Conservation (phyloP, 768 basidiomycete species). For the Fistulinella prunicolor region DNA sequence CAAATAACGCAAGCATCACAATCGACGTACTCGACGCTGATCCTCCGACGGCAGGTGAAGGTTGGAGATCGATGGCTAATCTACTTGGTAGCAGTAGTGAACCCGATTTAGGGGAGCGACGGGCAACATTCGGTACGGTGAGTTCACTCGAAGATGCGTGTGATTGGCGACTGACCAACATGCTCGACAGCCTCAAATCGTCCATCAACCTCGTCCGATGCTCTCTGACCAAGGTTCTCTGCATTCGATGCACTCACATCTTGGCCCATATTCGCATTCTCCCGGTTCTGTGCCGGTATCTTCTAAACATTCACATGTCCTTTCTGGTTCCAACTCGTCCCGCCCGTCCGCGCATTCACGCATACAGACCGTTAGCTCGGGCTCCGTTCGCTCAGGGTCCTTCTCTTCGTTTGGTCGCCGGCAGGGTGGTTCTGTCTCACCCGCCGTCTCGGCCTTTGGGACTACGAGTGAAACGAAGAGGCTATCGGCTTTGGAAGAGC, state of each 20-base stretch:
- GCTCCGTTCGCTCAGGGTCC: constrained; percentile 47
- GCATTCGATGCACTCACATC: constrained; percentile 58
- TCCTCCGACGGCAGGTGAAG: constrained; percentile 58
- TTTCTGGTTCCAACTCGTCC: constrained; percentile 54
- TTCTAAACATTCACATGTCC: constrained; percentile 39
- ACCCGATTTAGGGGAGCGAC: constrained; percentile 32
- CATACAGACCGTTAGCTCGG: constrained; percentile 34
- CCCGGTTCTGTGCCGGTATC: constrained; percentile 56
- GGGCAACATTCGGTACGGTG: constrained; percentile 65
- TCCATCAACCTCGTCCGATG: constrained; percentile 39
- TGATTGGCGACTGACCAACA: constrained; percentile 12
- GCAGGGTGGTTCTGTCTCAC: constrained; percentile 38
- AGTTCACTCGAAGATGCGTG: constrained; percentile 27
- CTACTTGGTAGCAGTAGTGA: constrained; percentile 17
- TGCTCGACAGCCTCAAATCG: constrained; percentile 40
- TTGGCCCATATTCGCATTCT: constrained; percentile 44
- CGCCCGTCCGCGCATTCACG: constrained; percentile 47
- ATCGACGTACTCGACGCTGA: constrained; percentile 68
- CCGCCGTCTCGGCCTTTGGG: constrained; percentile 52
- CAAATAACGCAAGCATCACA: constrained; percentile 33
- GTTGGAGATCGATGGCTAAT: constrained; percentile 55
- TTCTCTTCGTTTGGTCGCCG: constrained; percentile 53
- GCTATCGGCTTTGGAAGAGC: constrained; percentile 24
- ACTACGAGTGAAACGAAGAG: constrained; percentile 15
- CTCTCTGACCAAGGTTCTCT: constrained; percentile 65